Conservation (phyloP, 75 land plant genomes). For the Larix kaempferi region DNA sequence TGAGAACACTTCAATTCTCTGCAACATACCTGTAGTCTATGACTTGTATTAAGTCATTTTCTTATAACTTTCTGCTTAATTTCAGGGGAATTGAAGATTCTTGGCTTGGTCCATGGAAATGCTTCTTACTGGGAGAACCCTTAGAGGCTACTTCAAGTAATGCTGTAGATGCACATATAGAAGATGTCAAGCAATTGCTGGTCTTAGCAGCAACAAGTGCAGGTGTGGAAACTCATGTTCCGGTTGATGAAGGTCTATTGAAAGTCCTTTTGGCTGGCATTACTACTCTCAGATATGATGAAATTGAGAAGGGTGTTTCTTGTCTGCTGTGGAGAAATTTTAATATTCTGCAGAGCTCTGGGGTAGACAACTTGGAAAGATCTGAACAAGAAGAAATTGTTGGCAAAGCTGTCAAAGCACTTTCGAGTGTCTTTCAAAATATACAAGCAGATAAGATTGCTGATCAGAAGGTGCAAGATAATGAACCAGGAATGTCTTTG, state of each 20-base stretch:
- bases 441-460: background rate
- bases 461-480: background rate
- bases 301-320: constrained; percentile 29
- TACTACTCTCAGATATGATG: constrained; percentile 16
- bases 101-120: constrained; percentile 90
- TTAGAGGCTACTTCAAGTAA: constrained; percentile 18
- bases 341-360: background rate
- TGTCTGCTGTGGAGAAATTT: constrained; percentile 18
- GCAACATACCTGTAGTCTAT: background rate
- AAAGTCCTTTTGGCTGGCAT: constrained; percentile 43
- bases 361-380: background rate
- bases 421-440: background rate
- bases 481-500: background rate
- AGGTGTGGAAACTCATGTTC: constrained; percentile 20
- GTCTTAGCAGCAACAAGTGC: constrained; percentile 8
- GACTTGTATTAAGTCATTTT: background rate
- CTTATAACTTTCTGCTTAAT: background rate
- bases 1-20: background rate
- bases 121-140: constrained; percentile 63
- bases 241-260: constrained; percentile 41
- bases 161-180: constrained; percentile 16
- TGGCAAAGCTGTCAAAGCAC: background rate
- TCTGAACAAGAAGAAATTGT: background rate
- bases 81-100: constrained; percentile 66
- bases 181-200: constrained; percentile 1